Conservation (phyloP, 495 filamentous ascomycete species). For the Xylaria venustula region DNA sequence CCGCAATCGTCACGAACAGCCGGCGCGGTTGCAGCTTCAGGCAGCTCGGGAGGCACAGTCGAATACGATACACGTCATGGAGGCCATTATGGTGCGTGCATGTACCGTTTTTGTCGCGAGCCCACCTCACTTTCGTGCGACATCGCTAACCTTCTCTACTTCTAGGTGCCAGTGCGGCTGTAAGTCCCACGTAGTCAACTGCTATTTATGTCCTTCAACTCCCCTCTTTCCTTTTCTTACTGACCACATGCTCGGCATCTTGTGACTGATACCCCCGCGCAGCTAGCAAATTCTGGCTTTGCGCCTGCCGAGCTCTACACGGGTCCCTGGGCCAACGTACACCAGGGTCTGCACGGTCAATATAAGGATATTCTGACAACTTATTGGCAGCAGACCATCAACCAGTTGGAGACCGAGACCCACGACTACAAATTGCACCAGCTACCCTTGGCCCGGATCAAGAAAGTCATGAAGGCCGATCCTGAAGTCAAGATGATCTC, state of each 20-base stretch:
- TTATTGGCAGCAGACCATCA: slow-evolving; percentile 98
- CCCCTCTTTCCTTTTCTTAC: not conserved
- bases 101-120: slow-evolving; percentile 25
- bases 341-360: slow-evolving; percentile 87
- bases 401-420: slow-evolving; percentile 86
- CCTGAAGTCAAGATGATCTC: slow-evolving; percentile 99
- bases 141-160: slow-evolving; percentile 37
- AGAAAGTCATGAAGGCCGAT: slow-evolving; percentile 99
- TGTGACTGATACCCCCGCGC: slow-evolving; percentile 22
- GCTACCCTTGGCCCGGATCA: slow-evolving; percentile 91
- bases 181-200: slow-evolving; percentile 48
- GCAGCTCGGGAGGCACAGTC: slow-evolving; percentile 48
- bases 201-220: slow-evolving; percentile 9
- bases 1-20: slow-evolving; percentile 52
- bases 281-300: slow-evolving; percentile 75
- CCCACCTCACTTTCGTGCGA: slow-evolving; percentile 26
- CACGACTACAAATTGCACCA: slow-evolving; percentile 99
- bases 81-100: slow-evolving; percentile 81
- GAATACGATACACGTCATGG: slow-evolving; percentile 78
- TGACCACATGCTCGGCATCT: slow-evolving; percentile 2
- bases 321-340: slow-evolving; percentile 95
- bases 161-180: slow-evolving; percentile 76
- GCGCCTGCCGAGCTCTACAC: slow-evolving; percentile 87
- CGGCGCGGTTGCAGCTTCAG: slow-evolving; percentile 28
- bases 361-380: slow-evolving; percentile 97